phyloP scores from a whole-genome alignment of 2,329 filamentous ascomycete species.

The Diaporthe citriasiana region DNA sequence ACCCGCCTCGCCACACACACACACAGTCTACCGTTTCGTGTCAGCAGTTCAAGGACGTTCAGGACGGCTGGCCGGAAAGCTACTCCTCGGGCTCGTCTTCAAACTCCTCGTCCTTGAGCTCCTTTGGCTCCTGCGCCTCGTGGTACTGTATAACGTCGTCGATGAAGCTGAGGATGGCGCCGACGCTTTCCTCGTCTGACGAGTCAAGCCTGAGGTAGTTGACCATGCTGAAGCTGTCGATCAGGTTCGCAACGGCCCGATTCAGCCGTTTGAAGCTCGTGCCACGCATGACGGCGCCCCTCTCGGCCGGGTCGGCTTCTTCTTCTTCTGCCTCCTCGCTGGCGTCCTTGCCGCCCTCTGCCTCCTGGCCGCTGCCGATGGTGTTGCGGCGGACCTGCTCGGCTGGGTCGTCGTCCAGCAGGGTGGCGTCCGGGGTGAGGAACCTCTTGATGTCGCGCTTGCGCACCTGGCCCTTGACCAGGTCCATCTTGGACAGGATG shows the following conservation, averaged over 20 bases:
- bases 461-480: conserved; percentile 89
- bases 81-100: conserved; percentile 56
- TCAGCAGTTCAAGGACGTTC: not conserved
- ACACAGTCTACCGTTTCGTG: no score
- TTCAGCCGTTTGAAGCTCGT: conserved; percentile 87
- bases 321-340: conserved; percentile 66
- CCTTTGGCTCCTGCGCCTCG: conserved; percentile 91
- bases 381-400: conserved; percentile 61
- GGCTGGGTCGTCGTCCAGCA: conserved; percentile 84
- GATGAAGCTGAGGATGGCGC: conserved; percentile 77
- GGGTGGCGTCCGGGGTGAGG: conserved; percentile 84
- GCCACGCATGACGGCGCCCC: conserved; percentile 82
- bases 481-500: conserved; percentile 97
- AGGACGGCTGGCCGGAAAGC: not conserved
- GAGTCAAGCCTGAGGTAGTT: conserved; percentile 91
- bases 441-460: conserved; percentile 93
- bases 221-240: conserved; percentile 98
- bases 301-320: conserved; percentile 72
- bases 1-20: not conserved
- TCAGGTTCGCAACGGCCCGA: conserved; percentile 87
- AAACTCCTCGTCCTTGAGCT: conserved; percentile 78
- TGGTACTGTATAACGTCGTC: conserved; percentile 95
- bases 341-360: conserved; percentile 62
- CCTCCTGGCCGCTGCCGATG: conserved; percentile 60
- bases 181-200: conserved; percentile 90